These are phyloP conservation scores for Kalaharituber pfeilii DNA, from an alignment of 2,329 filamentous ascomycete species.

Conservation along the genomic window DNA sequence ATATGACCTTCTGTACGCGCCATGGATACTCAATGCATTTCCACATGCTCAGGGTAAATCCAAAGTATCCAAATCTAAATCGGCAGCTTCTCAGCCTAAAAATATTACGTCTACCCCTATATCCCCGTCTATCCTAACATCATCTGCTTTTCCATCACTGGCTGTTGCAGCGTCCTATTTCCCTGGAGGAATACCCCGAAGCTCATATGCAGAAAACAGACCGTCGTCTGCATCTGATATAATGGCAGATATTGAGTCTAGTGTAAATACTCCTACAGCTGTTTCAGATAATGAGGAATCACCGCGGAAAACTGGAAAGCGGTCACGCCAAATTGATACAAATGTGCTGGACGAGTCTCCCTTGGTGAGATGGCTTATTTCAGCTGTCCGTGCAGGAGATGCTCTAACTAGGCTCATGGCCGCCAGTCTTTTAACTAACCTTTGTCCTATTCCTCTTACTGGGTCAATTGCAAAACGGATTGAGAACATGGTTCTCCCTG, in stretches of 20 bases:
- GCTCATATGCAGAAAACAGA: neutral
- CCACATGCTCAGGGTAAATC: neutral
- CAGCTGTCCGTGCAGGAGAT: slow-evolving; percentile 38
- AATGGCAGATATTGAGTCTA: neutral
- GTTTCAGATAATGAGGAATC: neutral
- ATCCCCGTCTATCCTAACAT: neutral
- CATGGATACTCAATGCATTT: slow-evolving; percentile 11
- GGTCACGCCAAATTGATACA: slow-evolving; percentile 1
- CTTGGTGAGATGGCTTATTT: slow-evolving; percentile 56
- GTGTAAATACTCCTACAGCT: neutral
- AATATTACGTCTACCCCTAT: neutral
- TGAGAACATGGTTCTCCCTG: slow-evolving; percentile 49
- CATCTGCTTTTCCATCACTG: neutral
- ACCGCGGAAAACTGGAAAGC: neutral
- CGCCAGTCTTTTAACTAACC: slow-evolving; percentile 47
- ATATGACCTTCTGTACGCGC: slow-evolving; percentile 48
- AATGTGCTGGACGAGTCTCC: slow-evolving; percentile 47
- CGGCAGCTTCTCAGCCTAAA: neutral
- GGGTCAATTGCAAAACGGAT: slow-evolving; percentile 48
- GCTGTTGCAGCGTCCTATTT: neutral
- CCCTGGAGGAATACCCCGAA: neutral
- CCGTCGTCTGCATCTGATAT: neutral
- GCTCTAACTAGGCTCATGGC: slow-evolving; percentile 49
- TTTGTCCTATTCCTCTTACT: slow-evolving; percentile 51
- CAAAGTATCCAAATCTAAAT: too few species aligned